Base-by-base conservation (phyloP, 2,329 filamentous ascomycete genomes). In the Fusarium sp. region DNA sequence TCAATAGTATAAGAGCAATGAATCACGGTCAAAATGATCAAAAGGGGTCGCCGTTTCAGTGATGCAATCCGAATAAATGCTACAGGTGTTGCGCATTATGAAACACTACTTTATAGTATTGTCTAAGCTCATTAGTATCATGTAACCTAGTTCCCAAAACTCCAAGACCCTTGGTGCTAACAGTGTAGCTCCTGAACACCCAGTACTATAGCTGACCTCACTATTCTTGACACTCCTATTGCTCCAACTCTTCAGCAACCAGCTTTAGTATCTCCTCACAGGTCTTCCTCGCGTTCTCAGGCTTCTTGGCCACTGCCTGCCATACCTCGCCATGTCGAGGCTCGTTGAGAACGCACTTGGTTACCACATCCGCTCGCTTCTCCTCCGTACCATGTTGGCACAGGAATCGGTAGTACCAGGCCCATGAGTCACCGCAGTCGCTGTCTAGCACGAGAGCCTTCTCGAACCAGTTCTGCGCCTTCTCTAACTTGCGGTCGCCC, bases 351-450 rank as follows among this genome's bases (percentile, higher is more conserved):
- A 92, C 85, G 73, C 93, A 94, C 82, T 97, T 97, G 59, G 84
- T 85, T 7, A 97, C 79, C 33, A 98, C 91, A 76, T 98, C 96
- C 31, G 85, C 88, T 75, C 92, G 87, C 89, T 98, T 99, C 84
- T 97, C 95, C 59, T 94, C 91, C 7, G 94, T 98, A 11, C 96
- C 97, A 81, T 99, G 94, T 84, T 98, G 93, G 71, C 90, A 78
- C 69, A 98, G 77, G 79, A 98, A 99, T 79, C 95, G 94, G 80
- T 94, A 96, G 80, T 98, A 99, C 95, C 95, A 99, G 21, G 94
- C 95, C 97, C 97, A 99, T 13, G 90, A 92, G 82, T 99, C 97
- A 51, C 96, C 96, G 51, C 89, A 83, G 78, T 98, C 94, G 36
- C 91, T 89, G 76, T 99, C 94, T 14, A 96, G 84, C 55, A 97